phyloP scores from a whole-genome alignment of 2,329 filamentous ascomycete genomes.

The Mycosphaerella arachidis region DNA sequence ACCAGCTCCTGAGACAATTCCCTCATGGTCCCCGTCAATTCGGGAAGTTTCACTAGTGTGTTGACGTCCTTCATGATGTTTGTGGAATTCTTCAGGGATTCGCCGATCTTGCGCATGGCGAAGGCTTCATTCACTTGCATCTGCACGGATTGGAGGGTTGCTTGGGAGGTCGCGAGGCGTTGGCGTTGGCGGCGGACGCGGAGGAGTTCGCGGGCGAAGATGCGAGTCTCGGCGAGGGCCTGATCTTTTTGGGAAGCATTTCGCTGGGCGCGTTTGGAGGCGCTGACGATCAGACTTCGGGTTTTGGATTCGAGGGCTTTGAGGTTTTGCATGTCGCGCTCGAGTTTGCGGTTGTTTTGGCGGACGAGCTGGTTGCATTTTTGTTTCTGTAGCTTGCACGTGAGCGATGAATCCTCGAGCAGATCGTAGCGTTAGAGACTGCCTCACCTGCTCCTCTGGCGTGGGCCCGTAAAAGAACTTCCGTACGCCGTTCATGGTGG shows the following conservation, averaged over 20 bases:
- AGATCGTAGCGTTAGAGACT: conserved; percentile 1
- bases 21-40: conserved; percentile 83
- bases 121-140: conserved; percentile 99
- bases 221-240: conserved; percentile 75
- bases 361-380: conserved; percentile 94
- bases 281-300: conserved; percentile 75
- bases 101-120: conserved; percentile 91
- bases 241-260: conserved; percentile 75
- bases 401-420: too few relatives aligned
- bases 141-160: conserved; percentile 85
- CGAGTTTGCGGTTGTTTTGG: conserved; percentile 84
- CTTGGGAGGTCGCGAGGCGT: conserved; percentile 79
- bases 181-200: conserved; percentile 70
- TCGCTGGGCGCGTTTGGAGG: conserved; percentile 73
- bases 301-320: conserved; percentile 79
- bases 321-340: conserved; percentile 80
- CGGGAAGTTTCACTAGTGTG: conserved; percentile 73
- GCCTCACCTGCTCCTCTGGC: conserved; percentile 79
- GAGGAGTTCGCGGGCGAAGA: conserved; percentile 83
- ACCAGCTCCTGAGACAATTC: conserved; percentile 83
- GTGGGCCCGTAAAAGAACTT: conserved; percentile 87
- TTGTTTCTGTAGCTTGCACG: conserved; percentile 59
- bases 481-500: conserved; percentile 77
- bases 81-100: conserved; percentile 77
- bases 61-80: conserved; percentile 98